Evolutionary conservation across 2,329 filamentous ascomycete species (phyloP).

Genomic region (Fusarium camptoceras): DNA sequence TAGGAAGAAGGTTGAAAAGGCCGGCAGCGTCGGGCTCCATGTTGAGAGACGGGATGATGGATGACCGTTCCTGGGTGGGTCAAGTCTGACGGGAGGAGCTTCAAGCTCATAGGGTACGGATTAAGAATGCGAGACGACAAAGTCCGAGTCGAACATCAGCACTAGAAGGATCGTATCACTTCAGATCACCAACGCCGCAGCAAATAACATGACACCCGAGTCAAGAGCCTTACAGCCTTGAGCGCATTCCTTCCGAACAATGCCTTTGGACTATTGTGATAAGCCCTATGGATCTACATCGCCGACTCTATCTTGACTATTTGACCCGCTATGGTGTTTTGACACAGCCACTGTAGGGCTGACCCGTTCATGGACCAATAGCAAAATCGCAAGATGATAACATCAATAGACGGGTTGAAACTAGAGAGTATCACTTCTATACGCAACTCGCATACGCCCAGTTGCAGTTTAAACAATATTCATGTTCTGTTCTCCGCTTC

Average conservation of each 20-base stretch:
- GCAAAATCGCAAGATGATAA: background rate
- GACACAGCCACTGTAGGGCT: slow-evolving; percentile 36
- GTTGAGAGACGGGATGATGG: slow-evolving; percentile 35
- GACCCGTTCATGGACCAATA: slow-evolving; percentile 15
- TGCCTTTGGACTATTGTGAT: background rate
- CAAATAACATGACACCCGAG: slow-evolving; percentile 1
- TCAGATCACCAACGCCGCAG: slow-evolving; percentile 4
- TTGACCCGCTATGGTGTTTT: background rate
- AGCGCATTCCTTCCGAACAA: background rate
- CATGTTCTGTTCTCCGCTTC: background rate
- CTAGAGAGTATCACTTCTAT: background rate
- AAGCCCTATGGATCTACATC: slow-evolving; percentile 11
- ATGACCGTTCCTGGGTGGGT: slow-evolving; percentile 29
- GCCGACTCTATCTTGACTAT: background rate
- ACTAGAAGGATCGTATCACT: slow-evolving; percentile 24
- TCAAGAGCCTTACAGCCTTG: slow-evolving; percentile 8
- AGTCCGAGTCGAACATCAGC: slow-evolving; percentile 24
- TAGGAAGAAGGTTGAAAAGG: background rate
- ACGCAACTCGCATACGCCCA: slow-evolving; percentile 2
- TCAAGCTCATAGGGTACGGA: background rate
- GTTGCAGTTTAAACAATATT: background rate
- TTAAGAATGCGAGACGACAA: slow-evolving; percentile 5
- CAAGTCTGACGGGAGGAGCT: slow-evolving; percentile 2
- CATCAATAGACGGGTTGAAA: background rate
- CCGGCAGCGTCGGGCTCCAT: slow-evolving; percentile 23